A percentile compares a stretch with the other conserved stretches of the same genome.
Conservation (phyloP, 495 filamentous ascomycete species). For the Hypomontagnella monticulosa region DNA sequence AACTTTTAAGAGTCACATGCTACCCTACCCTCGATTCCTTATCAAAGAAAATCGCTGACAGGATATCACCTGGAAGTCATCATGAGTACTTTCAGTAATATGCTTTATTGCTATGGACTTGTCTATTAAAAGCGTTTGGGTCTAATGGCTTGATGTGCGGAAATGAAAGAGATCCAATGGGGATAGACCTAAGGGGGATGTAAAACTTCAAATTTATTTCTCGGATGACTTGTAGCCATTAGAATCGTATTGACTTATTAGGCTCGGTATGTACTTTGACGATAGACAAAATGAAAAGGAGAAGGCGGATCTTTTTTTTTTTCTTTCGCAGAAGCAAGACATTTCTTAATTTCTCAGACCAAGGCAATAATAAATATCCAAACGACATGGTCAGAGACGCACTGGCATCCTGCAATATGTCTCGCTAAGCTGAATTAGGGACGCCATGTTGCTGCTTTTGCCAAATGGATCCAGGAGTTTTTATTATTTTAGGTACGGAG, state of each 20-base stretch:
- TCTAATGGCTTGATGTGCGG: no score
- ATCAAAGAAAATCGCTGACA: no score
- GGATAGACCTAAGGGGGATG: slow-evolving; percentile 1
- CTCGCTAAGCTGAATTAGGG: slow-evolving; percentile 25
- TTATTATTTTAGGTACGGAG: slow-evolving; percentile 27
- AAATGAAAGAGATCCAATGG: no score
- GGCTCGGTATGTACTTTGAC: background rate
- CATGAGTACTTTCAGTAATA: no score
- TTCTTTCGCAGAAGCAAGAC: slow-evolving; percentile 20
- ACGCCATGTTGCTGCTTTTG: slow-evolving; percentile 37
- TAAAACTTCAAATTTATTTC: background rate
- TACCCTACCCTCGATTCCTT: no score
- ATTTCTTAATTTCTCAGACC: slow-evolving; percentile 16
- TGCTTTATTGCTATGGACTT: no score
- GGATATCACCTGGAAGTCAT: no score
- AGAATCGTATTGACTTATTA: background rate
- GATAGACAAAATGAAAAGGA: background rate
- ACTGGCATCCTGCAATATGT: slow-evolving; percentile 10
- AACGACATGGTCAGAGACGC: slow-evolving; percentile 7
- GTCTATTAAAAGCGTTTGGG: no score
- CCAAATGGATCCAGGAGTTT: slow-evolving; percentile 12
- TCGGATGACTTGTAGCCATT: background rate
- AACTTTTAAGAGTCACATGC: no score
- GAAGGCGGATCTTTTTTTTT: slow-evolving; percentile 14
- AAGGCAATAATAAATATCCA: slow-evolving; percentile 7